Evolutionary conservation across 2,329 filamentous ascomycete genomes (phyloP).

Genomic region (Emergomyces pasteurianus): DNA sequence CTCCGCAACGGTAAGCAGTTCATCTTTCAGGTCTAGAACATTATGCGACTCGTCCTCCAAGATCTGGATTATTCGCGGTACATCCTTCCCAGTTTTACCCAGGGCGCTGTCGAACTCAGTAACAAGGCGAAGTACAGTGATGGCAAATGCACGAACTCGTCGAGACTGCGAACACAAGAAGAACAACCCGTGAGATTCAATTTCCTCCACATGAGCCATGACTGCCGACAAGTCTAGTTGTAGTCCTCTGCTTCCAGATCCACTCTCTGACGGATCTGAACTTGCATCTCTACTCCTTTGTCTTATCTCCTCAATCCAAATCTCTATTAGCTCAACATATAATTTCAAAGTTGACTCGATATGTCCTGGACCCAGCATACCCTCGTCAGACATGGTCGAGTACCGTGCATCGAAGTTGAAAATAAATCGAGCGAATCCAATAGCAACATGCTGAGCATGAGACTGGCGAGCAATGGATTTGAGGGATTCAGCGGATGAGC

Average conservation of each 20-base stretch:
- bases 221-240: slow-evolving; percentile 78
- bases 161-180: slow-evolving; percentile 94
- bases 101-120: slow-evolving; percentile 87
- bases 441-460: slow-evolving; percentile 88
- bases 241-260: slow-evolving; percentile 57
- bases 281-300: slow-evolving; percentile 67
- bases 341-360: slow-evolving; percentile 88
- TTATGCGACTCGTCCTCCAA: slow-evolving; percentile 79
- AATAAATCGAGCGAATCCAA: slow-evolving; percentile 92
- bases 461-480: slow-evolving; percentile 92
- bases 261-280: slow-evolving; percentile 50
- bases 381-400: slow-evolving; percentile 94
- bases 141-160: slow-evolving; percentile 76
- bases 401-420: slow-evolving; percentile 98
- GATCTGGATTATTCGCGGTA: slow-evolving; percentile 76
- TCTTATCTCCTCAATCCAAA: slow-evolving; percentile 96
- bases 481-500: slow-evolving; percentile 80
- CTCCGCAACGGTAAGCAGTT: slow-evolving; percentile 73
- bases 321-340: slow-evolving; percentile 85
- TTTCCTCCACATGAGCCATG: slow-evolving; percentile 88
- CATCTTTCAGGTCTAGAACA: slow-evolving; percentile 85
- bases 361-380: slow-evolving; percentile 85
- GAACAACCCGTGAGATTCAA: slow-evolving; percentile 92
- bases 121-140: slow-evolving; percentile 82
- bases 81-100: slow-evolving; percentile 66